Percentiles rank a stretch among this genome's conserved stretches.
These are phyloP conservation scores for Schwanniomyces etchellsii DNA, from an alignment of 1,139 yeast species.

Conservation along the genomic window DNA sequence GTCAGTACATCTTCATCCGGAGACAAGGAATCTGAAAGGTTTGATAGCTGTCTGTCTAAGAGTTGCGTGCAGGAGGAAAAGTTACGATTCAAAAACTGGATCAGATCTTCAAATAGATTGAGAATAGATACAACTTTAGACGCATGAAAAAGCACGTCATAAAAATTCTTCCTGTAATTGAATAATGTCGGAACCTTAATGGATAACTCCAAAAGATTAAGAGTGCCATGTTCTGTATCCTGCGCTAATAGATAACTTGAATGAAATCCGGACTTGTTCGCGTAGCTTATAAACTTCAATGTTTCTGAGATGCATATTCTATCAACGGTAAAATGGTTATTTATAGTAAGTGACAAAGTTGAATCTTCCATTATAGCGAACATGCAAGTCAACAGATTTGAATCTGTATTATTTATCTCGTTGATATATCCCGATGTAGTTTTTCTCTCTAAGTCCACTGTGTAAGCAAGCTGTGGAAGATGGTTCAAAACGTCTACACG, in stretches of 20 bases:
- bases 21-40: slow-evolving; percentile 20
- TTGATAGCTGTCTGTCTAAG: slow-evolving; percentile 30
- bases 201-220: slow-evolving; percentile 11
- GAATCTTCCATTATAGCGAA: slow-evolving; percentile 19
- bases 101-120: slow-evolving; percentile 32
- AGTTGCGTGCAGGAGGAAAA: slow-evolving; percentile 37
- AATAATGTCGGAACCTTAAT: slow-evolving; percentile 2
- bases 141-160: slow-evolving; percentile 19
- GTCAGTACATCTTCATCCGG: slow-evolving; percentile 10
- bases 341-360: slow-evolving; percentile 23
- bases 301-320: slow-evolving; percentile 13
- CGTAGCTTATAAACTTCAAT: slow-evolving; percentile 10
- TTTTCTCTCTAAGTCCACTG: slow-evolving; percentile 1
- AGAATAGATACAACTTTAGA: slow-evolving; percentile 27
- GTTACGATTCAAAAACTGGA: slow-evolving; percentile 30
- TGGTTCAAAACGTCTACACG: slow-evolving; percentile 19
- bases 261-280: slow-evolving; percentile 20
- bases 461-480: slow-evolving; percentile 19
- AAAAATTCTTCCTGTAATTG: slow-evolving; percentile 11
- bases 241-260: slow-evolving; percentile 25
- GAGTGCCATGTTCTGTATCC: slow-evolving; percentile 4
- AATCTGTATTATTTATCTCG: slow-evolving; percentile 5
- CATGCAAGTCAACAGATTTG: slow-evolving; percentile 16
- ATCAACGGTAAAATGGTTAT: slow-evolving; percentile 25
- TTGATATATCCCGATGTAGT: slow-evolving; percentile 4